These are phyloP conservation scores for Cronartium quercuum DNA, from an alignment of 1,284 basidiomycete species.

Conservation along the genomic window DNA sequence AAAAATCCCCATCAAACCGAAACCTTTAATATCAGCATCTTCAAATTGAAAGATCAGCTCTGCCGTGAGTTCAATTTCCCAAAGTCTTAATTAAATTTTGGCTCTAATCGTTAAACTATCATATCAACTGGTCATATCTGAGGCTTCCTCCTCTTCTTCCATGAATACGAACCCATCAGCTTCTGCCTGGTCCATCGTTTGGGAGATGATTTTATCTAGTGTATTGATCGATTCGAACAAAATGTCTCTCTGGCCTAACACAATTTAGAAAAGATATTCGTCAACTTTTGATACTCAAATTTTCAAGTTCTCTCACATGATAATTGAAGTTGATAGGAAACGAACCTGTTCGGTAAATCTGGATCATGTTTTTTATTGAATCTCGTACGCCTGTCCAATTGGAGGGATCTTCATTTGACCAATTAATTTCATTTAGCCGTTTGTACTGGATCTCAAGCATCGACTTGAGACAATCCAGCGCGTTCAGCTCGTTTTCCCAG, in stretches of 20 bases:
- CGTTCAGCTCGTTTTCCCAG: slow-evolving; percentile 29
- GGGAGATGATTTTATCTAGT: background rate
- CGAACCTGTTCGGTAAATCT: slow-evolving; percentile 17
- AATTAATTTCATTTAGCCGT: background rate
- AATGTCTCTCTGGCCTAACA: background rate
- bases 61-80: too few species aligned
- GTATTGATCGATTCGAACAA: background rate
- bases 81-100: too few species aligned
- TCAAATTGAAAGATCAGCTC: too few species aligned
- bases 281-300: too few species aligned
- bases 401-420: background rate
- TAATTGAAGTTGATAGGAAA: background rate
- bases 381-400: slow-evolving; percentile 13
- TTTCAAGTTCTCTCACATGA: too few species aligned
- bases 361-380: slow-evolving; percentile 18
- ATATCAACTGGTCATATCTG: background rate
- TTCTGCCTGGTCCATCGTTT: background rate
- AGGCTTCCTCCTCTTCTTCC: background rate
- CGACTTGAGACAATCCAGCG: slow-evolving; percentile 13
- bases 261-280: background rate
- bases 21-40: too few species aligned
- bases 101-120: background rate
- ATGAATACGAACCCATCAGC: background rate
- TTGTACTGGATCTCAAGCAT: slow-evolving; percentile 1
- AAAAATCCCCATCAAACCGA: too few species aligned